These are phyloP conservation scores for Pyricularia sp. DNA, from an alignment of 2,329 filamentous ascomycete genomes.

Conservation along the genomic window DNA sequence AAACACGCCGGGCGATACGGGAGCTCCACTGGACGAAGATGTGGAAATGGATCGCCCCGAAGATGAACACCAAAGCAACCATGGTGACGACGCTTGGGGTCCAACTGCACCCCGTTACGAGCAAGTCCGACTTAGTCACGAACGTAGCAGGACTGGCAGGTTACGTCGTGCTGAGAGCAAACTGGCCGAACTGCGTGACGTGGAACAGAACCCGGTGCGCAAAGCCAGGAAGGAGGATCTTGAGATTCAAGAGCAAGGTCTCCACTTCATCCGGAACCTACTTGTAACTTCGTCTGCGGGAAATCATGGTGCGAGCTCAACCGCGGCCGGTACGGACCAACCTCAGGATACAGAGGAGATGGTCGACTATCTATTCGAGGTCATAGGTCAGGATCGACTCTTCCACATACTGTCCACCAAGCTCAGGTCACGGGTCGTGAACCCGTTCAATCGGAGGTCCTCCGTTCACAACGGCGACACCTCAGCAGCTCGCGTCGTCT, in stretches of 20 bases:
- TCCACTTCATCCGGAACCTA: slow-evolving; percentile 84
- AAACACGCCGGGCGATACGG: slow-evolving; percentile 12
- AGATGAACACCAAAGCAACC: slow-evolving; percentile 21
- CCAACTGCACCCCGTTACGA: slow-evolving; percentile 7
- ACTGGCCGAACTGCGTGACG: slow-evolving; percentile 46
- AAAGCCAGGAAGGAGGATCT: slow-evolving; percentile 69
- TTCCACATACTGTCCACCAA: slow-evolving; percentile 77
- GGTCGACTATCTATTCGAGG: slow-evolving; percentile 74
- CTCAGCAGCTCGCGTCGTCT: slow-evolving; percentile 33
- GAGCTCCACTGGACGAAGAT: slow-evolving; percentile 41
- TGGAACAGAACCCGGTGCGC: slow-evolving; percentile 57
- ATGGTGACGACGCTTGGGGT: slow-evolving; percentile 11
- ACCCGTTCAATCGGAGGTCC: slow-evolving; percentile 37
- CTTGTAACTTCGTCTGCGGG: slow-evolving; percentile 49
- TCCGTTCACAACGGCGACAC: slow-evolving; percentile 3
- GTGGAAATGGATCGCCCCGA: slow-evolving; percentile 44
- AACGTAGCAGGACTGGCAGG: slow-evolving; percentile 24
- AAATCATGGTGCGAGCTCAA: slow-evolving; percentile 8
- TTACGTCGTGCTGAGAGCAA: slow-evolving; percentile 40
- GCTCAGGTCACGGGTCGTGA: slow-evolving; percentile 52
- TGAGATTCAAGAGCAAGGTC: slow-evolving; percentile 80
- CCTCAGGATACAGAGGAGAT: slow-evolving; percentile 53
- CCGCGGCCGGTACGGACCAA: slow-evolving; percentile 39
- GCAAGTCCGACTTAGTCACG: slow-evolving; percentile 9
- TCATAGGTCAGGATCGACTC: slow-evolving; percentile 66